A percentile compares a stretch with the other conserved stretches of the same genome.
Evolutionary conservation across 495 filamentous ascomycete species (phyloP).

Genomic region (Neurospora africana): DNA sequence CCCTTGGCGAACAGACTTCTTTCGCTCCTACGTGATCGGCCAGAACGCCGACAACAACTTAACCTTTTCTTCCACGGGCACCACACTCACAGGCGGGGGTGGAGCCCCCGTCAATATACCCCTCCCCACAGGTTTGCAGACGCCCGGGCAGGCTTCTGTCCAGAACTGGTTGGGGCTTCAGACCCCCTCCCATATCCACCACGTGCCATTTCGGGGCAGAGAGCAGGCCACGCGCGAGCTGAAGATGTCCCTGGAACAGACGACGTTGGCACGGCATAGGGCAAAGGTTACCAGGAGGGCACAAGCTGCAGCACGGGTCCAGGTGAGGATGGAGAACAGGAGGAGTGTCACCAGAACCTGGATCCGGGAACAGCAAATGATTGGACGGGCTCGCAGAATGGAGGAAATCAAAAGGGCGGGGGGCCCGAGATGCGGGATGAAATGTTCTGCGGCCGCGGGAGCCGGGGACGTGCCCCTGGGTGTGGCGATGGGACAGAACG

Average conservation of each 20-base stretch:
- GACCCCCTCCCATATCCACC: neutral
- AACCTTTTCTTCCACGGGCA: neutral
- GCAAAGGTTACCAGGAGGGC: neutral
- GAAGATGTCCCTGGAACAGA: neutral
- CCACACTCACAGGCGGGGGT: neutral
- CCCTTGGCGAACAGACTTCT: neutral
- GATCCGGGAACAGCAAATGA: neutral
- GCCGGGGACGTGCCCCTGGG: neutral
- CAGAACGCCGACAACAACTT: neutral
- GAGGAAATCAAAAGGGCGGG: too few relatives aligned
- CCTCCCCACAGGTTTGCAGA: neutral
- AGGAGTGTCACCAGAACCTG: neutral
- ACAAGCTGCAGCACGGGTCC: neutral
- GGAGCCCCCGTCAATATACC: neutral
- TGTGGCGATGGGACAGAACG: neutral
- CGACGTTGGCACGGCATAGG: neutral
- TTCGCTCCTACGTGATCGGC: neutral
- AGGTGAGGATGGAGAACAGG: neutral
- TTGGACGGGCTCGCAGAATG: neutral
- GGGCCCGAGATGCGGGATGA: neutral
- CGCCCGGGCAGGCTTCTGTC: neutral
- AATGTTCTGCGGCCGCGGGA: neutral
- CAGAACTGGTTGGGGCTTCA: too few relatives aligned
- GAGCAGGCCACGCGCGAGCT: neutral
- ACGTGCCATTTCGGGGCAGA: neutral